Conservation (phyloP, 164 flowering plant species). For the Macadamia integrifolia region DNA sequence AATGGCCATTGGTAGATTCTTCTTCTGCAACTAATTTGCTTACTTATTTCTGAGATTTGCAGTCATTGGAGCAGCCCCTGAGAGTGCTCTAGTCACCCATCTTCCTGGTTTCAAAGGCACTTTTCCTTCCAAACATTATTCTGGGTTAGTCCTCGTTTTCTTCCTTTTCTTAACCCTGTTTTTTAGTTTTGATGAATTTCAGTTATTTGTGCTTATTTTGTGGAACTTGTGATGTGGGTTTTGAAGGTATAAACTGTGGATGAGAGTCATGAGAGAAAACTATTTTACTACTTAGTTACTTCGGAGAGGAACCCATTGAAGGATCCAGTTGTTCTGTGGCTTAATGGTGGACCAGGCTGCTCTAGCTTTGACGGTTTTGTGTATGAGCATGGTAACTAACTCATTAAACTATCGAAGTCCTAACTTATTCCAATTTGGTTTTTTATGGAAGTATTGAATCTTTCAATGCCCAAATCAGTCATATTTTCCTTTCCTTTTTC, state of each 20-base stretch:
- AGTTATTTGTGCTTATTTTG: neutral
- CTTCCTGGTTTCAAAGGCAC: slow-evolving; percentile 75
- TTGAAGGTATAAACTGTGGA: slow-evolving; percentile 68
- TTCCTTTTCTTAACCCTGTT: too few species aligned
- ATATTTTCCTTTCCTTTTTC: too few species aligned
- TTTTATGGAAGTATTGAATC: too few species aligned
- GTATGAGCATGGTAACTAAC: neutral
- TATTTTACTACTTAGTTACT: slow-evolving; percentile 71
- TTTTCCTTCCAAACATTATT: slow-evolving; percentile 13
- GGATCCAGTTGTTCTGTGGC: too few species aligned
- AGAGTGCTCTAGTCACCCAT: slow-evolving; percentile 42
- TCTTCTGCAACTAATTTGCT: neutral
- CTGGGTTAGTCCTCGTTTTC: slow-evolving; percentile 48
- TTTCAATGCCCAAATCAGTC: slow-evolving; percentile 62
- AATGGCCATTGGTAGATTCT: slow-evolving; percentile 1
- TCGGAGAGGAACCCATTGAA: slow-evolving; percentile 60
- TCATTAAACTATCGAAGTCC: too few species aligned
- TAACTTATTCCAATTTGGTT: too few species aligned
- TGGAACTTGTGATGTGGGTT: neutral
- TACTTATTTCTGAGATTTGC: neutral
- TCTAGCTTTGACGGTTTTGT: too few species aligned
- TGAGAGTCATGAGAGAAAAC: slow-evolving; percentile 51
- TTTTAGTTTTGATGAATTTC: too few species aligned
- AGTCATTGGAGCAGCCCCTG: slow-evolving; percentile 42
- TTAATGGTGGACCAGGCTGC: too few species aligned